Evolutionary conservation across 2,329 filamentous ascomycete species (phyloP), one percentile per base, ranked within the genome.

Genomic region (Cercospora brassicicola): DNA sequence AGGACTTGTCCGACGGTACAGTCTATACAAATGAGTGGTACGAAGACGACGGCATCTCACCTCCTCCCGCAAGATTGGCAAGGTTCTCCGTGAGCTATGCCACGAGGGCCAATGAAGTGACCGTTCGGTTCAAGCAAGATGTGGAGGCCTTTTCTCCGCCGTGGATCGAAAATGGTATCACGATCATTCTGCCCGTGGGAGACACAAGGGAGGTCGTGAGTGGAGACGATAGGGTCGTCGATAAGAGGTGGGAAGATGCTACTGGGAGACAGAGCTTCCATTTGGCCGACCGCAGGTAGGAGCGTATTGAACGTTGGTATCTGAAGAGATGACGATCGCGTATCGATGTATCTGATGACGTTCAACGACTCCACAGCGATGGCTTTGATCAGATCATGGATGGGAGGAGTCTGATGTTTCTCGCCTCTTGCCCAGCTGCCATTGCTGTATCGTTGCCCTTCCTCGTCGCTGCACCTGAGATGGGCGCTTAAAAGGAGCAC

Each of bases 11-110:
- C 0, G 72, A 76, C 10, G 78, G 74, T 0, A 76, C 74, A 13
- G 79, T 76, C 7, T 84, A 80, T 67, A 69, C 67, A 15, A 81
- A 77, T 13, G 81, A 77, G 0, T 88, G 86, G 86, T 82, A 82
- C 59, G 86, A 88, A 73, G 86, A 88, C 68, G 86, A 88, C 75
- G 86, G 86, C 0, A 82, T 87, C 30, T 83, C 84, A 8, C 79
- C 82, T 7, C 67, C 78, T 4, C 78, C 81, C 2, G 73, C 70
- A 0, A 72, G 74, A 18, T 80, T 84, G 23, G 80, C 83, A 0
- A 76, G 69, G 5, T 85, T 84, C 69, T 81, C 76, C 0, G 48
- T 85, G 31, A 76, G 65, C 28, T 86, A 86, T 69, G 77, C 77
- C 42, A 81, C 82, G 0, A 83, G 81, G 0, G 78, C 81, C 2